phyloP scores from a whole-genome alignment of 108 stramenopile species.

The Pseudonitzschia delicatissima region DNA sequence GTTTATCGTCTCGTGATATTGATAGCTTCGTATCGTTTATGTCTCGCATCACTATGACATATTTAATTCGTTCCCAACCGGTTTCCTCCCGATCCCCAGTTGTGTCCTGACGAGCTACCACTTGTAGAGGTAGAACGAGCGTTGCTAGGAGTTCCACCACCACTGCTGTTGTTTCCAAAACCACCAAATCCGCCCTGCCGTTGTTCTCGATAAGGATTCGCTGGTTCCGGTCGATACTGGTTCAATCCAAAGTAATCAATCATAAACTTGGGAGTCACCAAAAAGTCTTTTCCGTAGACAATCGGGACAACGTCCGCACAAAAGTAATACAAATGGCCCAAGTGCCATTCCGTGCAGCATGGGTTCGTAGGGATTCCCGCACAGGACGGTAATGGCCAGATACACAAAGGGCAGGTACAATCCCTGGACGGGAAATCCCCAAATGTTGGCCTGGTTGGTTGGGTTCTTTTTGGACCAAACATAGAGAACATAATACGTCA shows the following conservation, averaged over 20 bases:
- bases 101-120: constrained; percentile 11
- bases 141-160: too few relatives aligned
- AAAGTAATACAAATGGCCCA: constrained; percentile 89
- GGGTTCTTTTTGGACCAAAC: constrained; percentile 83
- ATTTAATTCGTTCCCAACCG: constrained; percentile 18
- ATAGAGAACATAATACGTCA: constrained; percentile 83
- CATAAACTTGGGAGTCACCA: constrained; percentile 83
- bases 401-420: constrained; percentile 84
- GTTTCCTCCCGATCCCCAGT: constrained; percentile 25
- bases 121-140: too few relatives aligned
- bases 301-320: constrained; percentile 81
- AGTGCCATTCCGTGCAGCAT: constrained; percentile 68
- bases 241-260: constrained; percentile 81
- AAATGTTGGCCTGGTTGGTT: constrained; percentile 74
- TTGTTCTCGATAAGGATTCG: constrained; percentile 25
- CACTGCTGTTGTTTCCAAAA: too few relatives aligned
- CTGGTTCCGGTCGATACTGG: constrained; percentile 66
- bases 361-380: constrained; percentile 63
- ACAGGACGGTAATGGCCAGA: constrained; percentile 65
- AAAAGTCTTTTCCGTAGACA: constrained; percentile 77
- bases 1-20: too few relatives aligned
- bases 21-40: too few relatives aligned
- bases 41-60: neutral
- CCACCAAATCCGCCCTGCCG: constrained; percentile 33
- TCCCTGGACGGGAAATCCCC: constrained; percentile 83